Base-by-base conservation (phyloP, 2,329 filamentous ascomycete genomes). In the Myriosclerotinia duriaeana region DNA sequence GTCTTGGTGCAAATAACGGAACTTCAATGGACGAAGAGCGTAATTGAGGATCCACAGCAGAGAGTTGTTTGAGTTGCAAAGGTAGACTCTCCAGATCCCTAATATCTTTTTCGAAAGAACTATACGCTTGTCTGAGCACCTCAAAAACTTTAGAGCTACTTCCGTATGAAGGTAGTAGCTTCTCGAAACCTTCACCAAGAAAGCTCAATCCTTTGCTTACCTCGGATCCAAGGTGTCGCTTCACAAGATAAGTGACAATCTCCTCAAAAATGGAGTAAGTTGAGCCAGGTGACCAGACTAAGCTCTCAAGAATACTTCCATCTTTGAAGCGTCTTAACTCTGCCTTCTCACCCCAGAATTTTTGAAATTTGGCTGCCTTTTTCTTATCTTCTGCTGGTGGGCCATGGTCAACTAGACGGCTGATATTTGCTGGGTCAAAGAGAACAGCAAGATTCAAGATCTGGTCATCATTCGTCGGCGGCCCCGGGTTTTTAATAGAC, bases 251-350 rank as follows among this genome's bases (percentile, higher is more conserved):
- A 5, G 83, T 81, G 56, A 93, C 80, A 67, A 98, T 95, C 71
- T 97, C 92, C 74, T 92, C 85, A 63, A 92, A 86, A 26, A 97
- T 86, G 8, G 88, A 85, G 42, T 79, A 77, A 3, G 83, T 80
- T 1, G 87, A 80, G 1, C 84, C 81, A 65, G 85, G 83, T 70
- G 88, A 85, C 95, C 95, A 99, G 26, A 96, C 89, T 40, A 98
- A 81, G 74, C 91, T 97, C 78, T 99, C 96, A 11, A 93, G 83
- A 71, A 99, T 97, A 72, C 89, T 94, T 30, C 95, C 95, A 74
- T 98, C 93, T 73, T 93, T 96, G 82, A 99, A 99, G 26, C 95
- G 90, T 70, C 95, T 87, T 55, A 99, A 83, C 77, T 99, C 95
- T 1, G 95, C 87, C 76, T 95, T 96, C 12, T 94, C 89, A 8